Base-by-base conservation (phyloP, 2,329 filamentous ascomycete species). In the Arachnomyces sp. region DNA sequence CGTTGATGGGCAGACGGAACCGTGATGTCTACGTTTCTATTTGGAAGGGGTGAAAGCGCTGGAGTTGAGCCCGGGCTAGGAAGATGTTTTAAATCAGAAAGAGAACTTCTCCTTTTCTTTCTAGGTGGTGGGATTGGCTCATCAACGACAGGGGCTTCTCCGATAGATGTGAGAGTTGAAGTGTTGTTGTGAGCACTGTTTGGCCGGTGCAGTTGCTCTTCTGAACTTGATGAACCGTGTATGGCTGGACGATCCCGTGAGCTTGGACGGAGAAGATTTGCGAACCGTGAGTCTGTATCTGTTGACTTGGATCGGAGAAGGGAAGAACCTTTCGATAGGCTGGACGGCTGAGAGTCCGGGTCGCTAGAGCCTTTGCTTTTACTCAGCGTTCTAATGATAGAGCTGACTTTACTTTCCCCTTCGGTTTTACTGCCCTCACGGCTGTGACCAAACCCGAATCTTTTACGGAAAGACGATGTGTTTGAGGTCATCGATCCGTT, bases 91-190 rank as follows among this genome's bases (percentile, higher is more conserved):
- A 96, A 72, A 60, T 96, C 90, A 3, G 89, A 95, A 31, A 96
- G 67, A 17, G 89, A 95, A 65, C 89, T 95, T 57, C 90, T 81
- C 40, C 90, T 77, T 68, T 94, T 95, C 67, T 82, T 89, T 57
- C 76, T 80, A 33, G 69, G 65, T n/a, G 61, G 61, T 47, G 59
- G 68, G 42, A 33, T 51, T 17, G 59, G 59, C 49, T 67, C 73
- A 1, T 73, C 71, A 12, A 61, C 63, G 54, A 48, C 52, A 47
- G 56, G 69, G 65, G 60, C 68, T 68, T 66, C 69, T 50, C 65
- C 72, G 53, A 72, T 80, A 4, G 73, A 74, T 14, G 67, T 68
- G 28, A 77, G 56, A 8, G 61, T 60, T 31, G 61, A 52, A 3
- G 61, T 47, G 43, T 72, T 72, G 48, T 70, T 69, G 33, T 76